A percentile compares a stretch with the other conserved stretches of the same genome.
Conservation (phyloP, 768 basidiomycete genomes). For the Pholiota conissans region DNA sequence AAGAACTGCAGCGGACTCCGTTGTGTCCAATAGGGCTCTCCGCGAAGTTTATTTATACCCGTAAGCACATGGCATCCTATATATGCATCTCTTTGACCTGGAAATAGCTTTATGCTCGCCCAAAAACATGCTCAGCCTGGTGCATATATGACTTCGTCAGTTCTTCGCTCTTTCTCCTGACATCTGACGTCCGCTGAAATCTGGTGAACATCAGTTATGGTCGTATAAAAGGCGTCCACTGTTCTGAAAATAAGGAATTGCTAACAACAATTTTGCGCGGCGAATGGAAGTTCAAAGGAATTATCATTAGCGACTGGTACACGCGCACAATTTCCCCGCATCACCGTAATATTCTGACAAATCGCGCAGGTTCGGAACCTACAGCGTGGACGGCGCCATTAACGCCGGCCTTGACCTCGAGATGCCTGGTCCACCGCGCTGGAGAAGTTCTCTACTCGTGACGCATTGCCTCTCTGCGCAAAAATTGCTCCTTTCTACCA, state of each 20-base stretch:
- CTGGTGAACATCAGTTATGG: slow-evolving; percentile 52
- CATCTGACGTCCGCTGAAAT: not conserved
- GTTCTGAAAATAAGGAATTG: slow-evolving; percentile 64
- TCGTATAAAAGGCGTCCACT: slow-evolving; percentile 70
- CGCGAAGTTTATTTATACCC: slow-evolving; percentile 75
- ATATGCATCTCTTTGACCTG: slow-evolving; percentile 1
- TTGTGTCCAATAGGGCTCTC: slow-evolving; percentile 63
- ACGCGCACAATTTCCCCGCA: slow-evolving; percentile 2
- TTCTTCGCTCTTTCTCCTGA: slow-evolving; percentile 5
- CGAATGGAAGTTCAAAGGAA: slow-evolving; percentile 73
- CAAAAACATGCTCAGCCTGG: slow-evolving; percentile 61
- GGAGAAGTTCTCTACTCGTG: slow-evolving; percentile 51
- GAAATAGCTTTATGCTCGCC: slow-evolving; percentile 63
- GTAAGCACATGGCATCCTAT: slow-evolving; percentile 31
- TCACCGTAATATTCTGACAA: not conserved
- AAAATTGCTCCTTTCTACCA: slow-evolving; percentile 46
- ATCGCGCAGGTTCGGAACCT: slow-evolving; percentile 63
- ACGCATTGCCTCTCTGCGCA: slow-evolving; percentile 37
- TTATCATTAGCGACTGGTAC: slow-evolving; percentile 81
- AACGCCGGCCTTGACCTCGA: slow-evolving; percentile 80
- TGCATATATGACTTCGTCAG: slow-evolving; percentile 68
- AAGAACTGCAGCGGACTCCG: slow-evolving; percentile 61
- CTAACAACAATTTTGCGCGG: slow-evolving; percentile 63
- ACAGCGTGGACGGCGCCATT: slow-evolving; percentile 63
- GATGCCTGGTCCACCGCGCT: slow-evolving; percentile 75